Base-by-base conservation (phyloP, 257 asterid genomes). In the Cynanchum wilfordii region DNA sequence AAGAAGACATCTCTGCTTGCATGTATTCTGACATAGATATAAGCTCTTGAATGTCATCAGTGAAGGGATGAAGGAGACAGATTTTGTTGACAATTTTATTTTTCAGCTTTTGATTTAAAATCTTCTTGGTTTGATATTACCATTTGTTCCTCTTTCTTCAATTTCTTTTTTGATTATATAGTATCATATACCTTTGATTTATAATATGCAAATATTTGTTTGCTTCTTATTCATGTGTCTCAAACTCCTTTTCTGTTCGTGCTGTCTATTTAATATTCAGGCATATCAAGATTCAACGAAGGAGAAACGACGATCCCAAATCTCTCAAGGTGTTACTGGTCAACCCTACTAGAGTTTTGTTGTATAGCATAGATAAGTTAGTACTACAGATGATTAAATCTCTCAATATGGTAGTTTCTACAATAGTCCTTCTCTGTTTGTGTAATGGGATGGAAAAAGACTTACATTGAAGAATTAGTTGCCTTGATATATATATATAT, bases 231-330 rank as follows among this genome's bases (percentile, higher is more conserved):
- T 19, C 56, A 33, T 72, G 15, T 42, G 33, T 17, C n/a, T 47
- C 47, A 64, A 13, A 47, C 62, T 65, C 4, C 36, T 51, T 3
- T 24, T 65, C 44, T 40, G 49, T 40, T 38, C 12, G 12, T 56
- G 62, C 22, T 60, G 64, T 76, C 40, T 56, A 64, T 79, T 65
- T 73, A 62, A 51, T 68, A 58, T 56, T 12, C 84, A 90, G 96
- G 96, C 91, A 50, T 92, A 92, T 80, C 93, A 82, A 83, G 98
- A 92, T 76, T 90, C 96, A 20, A 68, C 97, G 10, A 92, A 92
- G 81, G 98, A 92, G 85, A 90, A 89, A 73, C 83, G 95, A 59
- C 97, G 98, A 54, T 86, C 96, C 52, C 96, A 90, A 76, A 92
- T 92, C 77, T 84, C 95, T 42, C 98, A 90, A 87, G 96, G 98